A percentile compares a stretch with the other conserved stretches of the same genome.
Conservation (phyloP, 805 yeast genomes). For the Priceomyces melissophilus region DNA sequence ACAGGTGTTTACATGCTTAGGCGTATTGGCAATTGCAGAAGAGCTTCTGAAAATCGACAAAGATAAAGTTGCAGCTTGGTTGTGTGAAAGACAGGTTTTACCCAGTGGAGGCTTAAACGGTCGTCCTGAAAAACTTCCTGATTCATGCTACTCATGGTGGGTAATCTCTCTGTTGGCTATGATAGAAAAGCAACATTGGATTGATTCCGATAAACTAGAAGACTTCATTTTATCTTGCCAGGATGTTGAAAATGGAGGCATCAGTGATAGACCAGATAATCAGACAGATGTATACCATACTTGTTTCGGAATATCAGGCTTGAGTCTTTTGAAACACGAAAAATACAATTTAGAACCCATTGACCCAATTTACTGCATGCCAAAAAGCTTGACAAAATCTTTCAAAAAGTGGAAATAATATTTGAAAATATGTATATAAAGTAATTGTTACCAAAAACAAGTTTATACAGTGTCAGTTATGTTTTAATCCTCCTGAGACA, state of each 20-base stretch:
- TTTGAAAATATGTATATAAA: no score
- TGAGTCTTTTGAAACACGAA: conserved; percentile 68
- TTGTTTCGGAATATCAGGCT: conserved; percentile 82
- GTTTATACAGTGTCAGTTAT: no score
- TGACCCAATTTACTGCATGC: conserved; percentile 88
- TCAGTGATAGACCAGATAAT: conserved; percentile 88
- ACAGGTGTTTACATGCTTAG: conserved; percentile 83
- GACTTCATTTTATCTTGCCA: conserved; percentile 74
- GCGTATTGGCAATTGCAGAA: conserved; percentile 67
- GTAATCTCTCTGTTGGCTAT: conserved; percentile 74
- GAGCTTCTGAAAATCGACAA: conserved; percentile 44
- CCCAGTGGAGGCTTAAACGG: conserved; percentile 92
- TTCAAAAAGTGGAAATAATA: conserved; percentile 23
- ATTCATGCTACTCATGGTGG: conserved; percentile 99
- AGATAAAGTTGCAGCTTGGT: conserved; percentile 70
- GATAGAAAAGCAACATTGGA: conserved; percentile 68
- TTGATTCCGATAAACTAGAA: conserved; percentile 60
- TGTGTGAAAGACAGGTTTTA: conserved; percentile 79
- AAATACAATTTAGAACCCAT: conserved; percentile 50
- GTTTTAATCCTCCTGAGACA: no score
- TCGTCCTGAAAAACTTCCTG: conserved; percentile 92
- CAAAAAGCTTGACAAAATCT: conserved; percentile 41
- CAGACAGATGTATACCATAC: conserved; percentile 94
- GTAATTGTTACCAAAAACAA: no score
- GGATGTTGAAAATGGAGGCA: conserved; percentile 78